Conservation (phyloP, 2,329 filamentous ascomycete genomes). For the Fusarium solani-melongenae region DNA sequence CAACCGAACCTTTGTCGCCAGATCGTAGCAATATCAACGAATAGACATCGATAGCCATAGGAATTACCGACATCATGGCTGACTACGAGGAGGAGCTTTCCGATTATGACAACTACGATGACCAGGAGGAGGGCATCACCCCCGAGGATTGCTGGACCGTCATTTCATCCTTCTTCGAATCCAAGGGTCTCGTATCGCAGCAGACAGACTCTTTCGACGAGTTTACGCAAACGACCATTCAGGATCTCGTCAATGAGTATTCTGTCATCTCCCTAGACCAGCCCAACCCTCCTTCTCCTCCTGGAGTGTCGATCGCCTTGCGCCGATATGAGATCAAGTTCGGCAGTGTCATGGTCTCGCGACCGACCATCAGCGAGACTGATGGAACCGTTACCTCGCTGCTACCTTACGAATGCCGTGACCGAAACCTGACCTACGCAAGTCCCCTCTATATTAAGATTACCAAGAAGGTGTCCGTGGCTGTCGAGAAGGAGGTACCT, state of each 20-base stretch:
- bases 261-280: constrained; percentile 93
- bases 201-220: constrained; percentile 99
- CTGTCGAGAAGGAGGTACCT: constrained; percentile 78
- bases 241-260: constrained; percentile 93
- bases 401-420: constrained; percentile 92
- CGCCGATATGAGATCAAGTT: constrained; percentile 97
- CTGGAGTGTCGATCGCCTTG: constrained; percentile 84
- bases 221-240: constrained; percentile 93
- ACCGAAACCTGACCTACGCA: constrained; percentile 96
- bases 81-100: constrained; percentile 65
- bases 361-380: constrained; percentile 91
- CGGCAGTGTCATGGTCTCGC: constrained; percentile 86
- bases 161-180: constrained; percentile 96
- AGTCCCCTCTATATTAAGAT: constrained; percentile 92
- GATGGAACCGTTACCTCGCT: constrained; percentile 89
- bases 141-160: constrained; percentile 99
- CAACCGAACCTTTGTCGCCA: constrained; percentile 11
- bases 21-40: background rate
- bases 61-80: constrained; percentile 55
- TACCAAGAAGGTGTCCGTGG: constrained; percentile 84
- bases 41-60: background rate
- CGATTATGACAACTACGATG: constrained; percentile 77
- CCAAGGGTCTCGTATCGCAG: constrained; percentile 95
- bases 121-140: constrained; percentile 79
- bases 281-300: constrained; percentile 80